Evolutionary conservation across 2,329 filamentous ascomycete genomes (phyloP).

Genomic region (Penicillium sp.): DNA sequence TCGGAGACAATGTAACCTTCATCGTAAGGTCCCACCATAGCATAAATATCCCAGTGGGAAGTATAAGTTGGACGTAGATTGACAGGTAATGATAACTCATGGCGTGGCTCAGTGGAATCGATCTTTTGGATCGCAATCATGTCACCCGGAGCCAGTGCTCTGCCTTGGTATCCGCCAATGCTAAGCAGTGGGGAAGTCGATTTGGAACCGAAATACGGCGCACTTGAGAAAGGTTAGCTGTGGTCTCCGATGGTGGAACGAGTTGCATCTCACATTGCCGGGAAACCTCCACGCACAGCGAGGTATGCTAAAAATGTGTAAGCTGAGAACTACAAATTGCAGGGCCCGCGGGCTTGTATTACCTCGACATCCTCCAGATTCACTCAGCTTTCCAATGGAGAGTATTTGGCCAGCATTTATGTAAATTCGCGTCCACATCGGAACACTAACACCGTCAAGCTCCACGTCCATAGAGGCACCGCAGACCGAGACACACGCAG

Average conservation of each 20-base stretch:
- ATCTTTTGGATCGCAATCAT: conserved; percentile 50
- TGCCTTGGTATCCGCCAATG: conserved; percentile 63
- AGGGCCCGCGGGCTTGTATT: not conserved
- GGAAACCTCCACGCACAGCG: conserved; percentile 59
- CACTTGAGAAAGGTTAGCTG: conserved; percentile 16
- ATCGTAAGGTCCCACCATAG: conserved; percentile 60
- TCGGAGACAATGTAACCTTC: conserved; percentile 55
- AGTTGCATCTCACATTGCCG: conserved; percentile 38
- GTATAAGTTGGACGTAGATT: conserved; percentile 53
- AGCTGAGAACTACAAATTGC: not conserved
- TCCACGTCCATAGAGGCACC: conserved; percentile 57
- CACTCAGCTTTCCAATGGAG: conserved; percentile 57
- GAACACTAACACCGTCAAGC: conserved; percentile 52
- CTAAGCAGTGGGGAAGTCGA: conserved; percentile 60
- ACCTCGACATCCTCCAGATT: conserved; percentile 40
- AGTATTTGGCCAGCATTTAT: conserved; percentile 56
- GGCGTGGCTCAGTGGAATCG: conserved; percentile 30
- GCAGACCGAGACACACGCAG: conserved; percentile 59
- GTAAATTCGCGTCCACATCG: conserved; percentile 59
- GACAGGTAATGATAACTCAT: conserved; percentile 44
- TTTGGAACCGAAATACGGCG: conserved; percentile 61
- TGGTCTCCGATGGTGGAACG: too few species aligned
- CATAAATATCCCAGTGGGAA: conserved; percentile 54
- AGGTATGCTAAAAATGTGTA: conserved; percentile 57
- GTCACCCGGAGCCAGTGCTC: conserved; percentile 58